Evolutionary conservation across 257 asterid genomes (phyloP).

Genomic region (Solanum ossicruentum): DNA sequence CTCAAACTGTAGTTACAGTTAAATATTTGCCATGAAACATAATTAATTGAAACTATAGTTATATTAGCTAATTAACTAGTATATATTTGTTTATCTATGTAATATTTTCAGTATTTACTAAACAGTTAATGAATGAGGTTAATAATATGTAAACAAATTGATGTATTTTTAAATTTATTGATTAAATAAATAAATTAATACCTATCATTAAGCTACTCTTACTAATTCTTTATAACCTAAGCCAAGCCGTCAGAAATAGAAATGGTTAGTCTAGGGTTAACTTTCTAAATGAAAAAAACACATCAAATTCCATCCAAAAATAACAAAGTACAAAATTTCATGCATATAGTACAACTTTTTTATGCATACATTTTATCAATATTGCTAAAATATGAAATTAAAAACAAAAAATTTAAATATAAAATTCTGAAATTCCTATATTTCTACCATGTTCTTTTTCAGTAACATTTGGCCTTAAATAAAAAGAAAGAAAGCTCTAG

Average conservation of each 20-base stretch:
- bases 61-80: too few species aligned
- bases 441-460: neutral
- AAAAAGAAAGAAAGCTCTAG: constrained; percentile 2
- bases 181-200: neutral
- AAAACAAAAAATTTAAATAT: neutral
- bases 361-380: neutral
- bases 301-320: neutral
- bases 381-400: too few species aligned
- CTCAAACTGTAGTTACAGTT: too few species aligned
- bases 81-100: too few species aligned
- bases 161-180: too few species aligned
- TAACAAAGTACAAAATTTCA: neutral
- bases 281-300: neutral
- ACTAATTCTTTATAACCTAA: neutral
- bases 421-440: neutral
- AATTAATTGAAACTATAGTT: too few species aligned
- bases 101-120: too few species aligned
- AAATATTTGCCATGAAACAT: too few species aligned
- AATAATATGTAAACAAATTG: too few species aligned
- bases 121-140: too few species aligned
- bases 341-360: neutral
- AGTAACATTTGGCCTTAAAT: constrained; percentile 4
- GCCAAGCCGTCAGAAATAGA: neutral
- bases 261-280: neutral
- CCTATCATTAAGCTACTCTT: neutral